Base-by-base conservation (phyloP, 2,329 filamentous ascomycete species). In the Aspergillus costaricaensis region DNA sequence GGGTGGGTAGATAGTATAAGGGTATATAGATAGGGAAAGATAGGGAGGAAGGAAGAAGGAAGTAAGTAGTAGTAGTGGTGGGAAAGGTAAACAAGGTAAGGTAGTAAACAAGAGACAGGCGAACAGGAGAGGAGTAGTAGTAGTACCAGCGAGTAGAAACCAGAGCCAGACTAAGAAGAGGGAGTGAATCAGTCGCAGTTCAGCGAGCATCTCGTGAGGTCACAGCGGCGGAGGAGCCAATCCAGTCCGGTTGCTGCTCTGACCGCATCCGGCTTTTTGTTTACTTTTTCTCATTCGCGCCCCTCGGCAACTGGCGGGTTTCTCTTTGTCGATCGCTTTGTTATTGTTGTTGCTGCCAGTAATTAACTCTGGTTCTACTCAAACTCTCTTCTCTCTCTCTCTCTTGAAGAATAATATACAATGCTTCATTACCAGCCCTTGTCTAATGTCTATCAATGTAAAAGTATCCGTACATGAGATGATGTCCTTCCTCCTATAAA, bases 191-290 rank as follows among this genome's bases (percentile, higher is more conserved):
- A 36, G 41, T 32, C 19, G 27, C 27, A 30, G 27, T 30, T 30
- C 27, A 36, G 32, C 10, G 32, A 36, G 32, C 32, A 36, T 36
- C 32, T 36, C 23, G 59, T 38, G 50, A 58, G 51, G 38, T 48
- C 53, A 52, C 41, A 48, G 25, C 48, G n/a, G 32, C 15, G 36
- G 38, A 27, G 32, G 21, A 36, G 47, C 60, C 62, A 64, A 64
- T 62, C 44, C 58, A 17, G 21, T 17, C 17, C 9, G 44, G 39
- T 27, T 19, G 64, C 51, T 62, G 62, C 60, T 60, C 64, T 64
- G 56, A 55, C 60, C 58, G 58, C 60, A 60, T 63, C 49, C 56
- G 62, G 53, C 57, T 67, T 67, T 67, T 67, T 67, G 66, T 67
- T 68, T 68, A 67, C 65, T 30, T 30, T 30, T 30, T 60, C 12